Evolutionary conservation across 1,284 basidiomycete genomes (phyloP).

Genomic region (Cerrena zonata): DNA sequence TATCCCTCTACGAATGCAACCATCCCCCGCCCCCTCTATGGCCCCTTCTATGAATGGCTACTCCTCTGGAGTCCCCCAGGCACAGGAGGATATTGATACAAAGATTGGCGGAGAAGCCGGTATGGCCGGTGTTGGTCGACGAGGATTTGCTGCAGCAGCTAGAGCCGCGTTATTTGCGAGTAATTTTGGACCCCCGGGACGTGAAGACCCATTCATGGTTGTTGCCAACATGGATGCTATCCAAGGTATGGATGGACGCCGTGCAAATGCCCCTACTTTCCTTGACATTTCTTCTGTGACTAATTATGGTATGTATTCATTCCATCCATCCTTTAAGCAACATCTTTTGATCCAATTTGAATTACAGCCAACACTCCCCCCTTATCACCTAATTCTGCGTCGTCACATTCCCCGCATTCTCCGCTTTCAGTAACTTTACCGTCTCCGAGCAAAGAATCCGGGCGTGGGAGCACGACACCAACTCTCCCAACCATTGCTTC

Average conservation of each 20-base stretch:
- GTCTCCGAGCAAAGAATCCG: conserved; percentile 15
- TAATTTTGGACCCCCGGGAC: conserved; percentile 14
- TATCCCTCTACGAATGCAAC: conserved; percentile 2
- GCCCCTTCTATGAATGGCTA: conserved; percentile 6
- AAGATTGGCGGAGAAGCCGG: conserved; percentile 75
- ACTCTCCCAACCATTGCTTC: conserved; percentile 18
- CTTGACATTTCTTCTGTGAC: conserved; percentile 42
- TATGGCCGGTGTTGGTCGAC: conserved; percentile 83
- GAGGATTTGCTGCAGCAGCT: conserved; percentile 79
- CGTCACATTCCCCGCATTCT: conserved; percentile 33
- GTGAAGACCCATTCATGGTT: not conserved
- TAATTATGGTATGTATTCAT: conserved; percentile 19
- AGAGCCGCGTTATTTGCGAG: conserved; percentile 57
- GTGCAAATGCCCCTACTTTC: conserved; percentile 43
- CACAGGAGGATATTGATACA: conserved; percentile 49
- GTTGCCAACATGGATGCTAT: conserved; percentile 15
- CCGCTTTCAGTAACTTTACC: conserved; percentile 17
- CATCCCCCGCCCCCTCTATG: conserved; percentile 6
- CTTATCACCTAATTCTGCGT: conserved; percentile 30
- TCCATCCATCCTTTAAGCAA: conserved; percentile 1
- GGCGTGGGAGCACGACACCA: conserved; percentile 17
- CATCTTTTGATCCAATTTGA: conserved; percentile 1
- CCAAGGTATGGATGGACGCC: conserved; percentile 30
- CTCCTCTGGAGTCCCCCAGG: not conserved
- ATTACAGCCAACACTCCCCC: conserved; percentile 27